These are phyloP conservation scores for Rhododendron henanense DNA, from an alignment of 148 eudicot species.

Conservation along the genomic window DNA sequence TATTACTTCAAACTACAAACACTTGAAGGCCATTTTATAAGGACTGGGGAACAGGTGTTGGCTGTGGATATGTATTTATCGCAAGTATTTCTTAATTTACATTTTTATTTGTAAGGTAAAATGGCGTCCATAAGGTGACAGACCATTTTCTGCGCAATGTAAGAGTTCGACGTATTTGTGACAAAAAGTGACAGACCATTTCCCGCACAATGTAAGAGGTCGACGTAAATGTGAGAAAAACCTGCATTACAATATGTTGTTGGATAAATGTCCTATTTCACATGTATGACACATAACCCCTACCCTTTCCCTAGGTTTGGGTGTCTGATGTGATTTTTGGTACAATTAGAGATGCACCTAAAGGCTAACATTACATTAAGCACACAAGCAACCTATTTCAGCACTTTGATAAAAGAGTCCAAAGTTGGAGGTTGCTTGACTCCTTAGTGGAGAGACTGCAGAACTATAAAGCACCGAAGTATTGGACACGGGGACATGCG, in stretches of 20 bases:
- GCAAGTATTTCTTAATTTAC: neutral
- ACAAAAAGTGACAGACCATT: neutral
- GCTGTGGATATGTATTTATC: neutral
- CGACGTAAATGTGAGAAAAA: neutral
- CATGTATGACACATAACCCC: neutral
- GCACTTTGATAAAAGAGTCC: too few relatives aligned
- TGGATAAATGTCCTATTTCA: neutral
- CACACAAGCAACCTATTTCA: neutral
- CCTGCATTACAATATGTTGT: neutral
- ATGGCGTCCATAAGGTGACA: neutral
- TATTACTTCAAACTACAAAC: neutral
- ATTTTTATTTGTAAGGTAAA: neutral
- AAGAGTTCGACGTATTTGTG: neutral
- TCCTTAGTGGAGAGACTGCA: too few relatives aligned
- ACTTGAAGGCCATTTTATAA: neutral
- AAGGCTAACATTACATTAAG: neutral
- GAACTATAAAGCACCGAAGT: too few relatives aligned
- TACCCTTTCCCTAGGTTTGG: neutral
- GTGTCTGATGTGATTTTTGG: neutral
- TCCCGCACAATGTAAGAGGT: neutral
- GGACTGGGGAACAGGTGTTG: neutral
- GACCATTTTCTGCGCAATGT: neutral
- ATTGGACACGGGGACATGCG: too few relatives aligned
- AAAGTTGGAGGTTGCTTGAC: too few relatives aligned
- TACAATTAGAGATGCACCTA: neutral